These are phyloP conservation scores for Mallotus nudiflorus DNA, from an alignment of 345 rosid genomes.

Conservation along the genomic window DNA sequence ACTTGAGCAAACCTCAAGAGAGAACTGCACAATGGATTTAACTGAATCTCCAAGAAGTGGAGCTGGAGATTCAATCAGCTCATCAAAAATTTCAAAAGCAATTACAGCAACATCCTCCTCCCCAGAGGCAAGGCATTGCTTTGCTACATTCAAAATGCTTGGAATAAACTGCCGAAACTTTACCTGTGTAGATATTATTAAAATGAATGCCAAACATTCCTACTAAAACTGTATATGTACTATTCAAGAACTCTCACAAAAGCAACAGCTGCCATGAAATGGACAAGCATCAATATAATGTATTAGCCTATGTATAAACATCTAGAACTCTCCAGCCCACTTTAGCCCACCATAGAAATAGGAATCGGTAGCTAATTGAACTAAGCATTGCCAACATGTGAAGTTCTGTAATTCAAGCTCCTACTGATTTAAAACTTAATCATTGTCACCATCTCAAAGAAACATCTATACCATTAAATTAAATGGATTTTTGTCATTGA, in stretches of 20 bases:
- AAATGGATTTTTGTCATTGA: too few relatives aligned
- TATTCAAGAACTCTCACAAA: background rate
- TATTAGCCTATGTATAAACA: too few relatives aligned
- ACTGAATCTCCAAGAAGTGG: slow-evolving; percentile 98
- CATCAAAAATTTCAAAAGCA: slow-evolving; percentile 99
- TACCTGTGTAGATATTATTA: slow-evolving; percentile 47
- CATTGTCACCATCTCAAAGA: too few relatives aligned
- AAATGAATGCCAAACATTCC: background rate
- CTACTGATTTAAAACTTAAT: too few relatives aligned
- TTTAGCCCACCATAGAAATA: too few relatives aligned
- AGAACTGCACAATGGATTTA: slow-evolving; percentile 88
- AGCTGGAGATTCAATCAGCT: slow-evolving; percentile 97
- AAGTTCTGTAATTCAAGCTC: too few relatives aligned
- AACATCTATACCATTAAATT: too few relatives aligned
- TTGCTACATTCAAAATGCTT: slow-evolving; percentile 90
- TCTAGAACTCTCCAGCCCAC: too few relatives aligned
- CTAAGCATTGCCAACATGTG: too few relatives aligned
- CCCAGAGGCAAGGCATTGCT: slow-evolving; percentile 86
- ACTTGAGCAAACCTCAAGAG: slow-evolving; percentile 96
- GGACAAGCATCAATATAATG: background rate
- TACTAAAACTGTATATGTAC: background rate
- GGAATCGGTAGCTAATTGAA: too few relatives aligned
- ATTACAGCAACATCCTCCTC: slow-evolving; percentile 97
- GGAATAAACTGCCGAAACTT: slow-evolving; percentile 97
- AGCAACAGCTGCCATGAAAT: background rate